phyloP scores from a whole-genome alignment of 495 filamentous ascomycete genomes.

The Xylaria castorea region DNA sequence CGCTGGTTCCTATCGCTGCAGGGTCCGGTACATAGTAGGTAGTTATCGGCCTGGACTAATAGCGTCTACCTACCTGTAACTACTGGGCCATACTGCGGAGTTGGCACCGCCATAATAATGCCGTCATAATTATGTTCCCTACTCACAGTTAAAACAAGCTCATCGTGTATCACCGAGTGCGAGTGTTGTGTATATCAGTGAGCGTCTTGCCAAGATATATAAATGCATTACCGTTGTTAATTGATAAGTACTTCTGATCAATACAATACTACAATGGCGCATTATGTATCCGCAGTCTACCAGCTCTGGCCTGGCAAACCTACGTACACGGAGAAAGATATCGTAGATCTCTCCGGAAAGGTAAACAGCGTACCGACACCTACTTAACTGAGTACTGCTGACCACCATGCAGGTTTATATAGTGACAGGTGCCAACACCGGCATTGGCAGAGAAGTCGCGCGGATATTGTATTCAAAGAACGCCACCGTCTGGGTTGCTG shows the following conservation, averaged over 20 bases:
- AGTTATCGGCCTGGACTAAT: too few species aligned
- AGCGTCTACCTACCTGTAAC: too few species aligned
- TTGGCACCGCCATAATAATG: not conserved
- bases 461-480: slow-evolving; percentile 53
- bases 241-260: not conserved
- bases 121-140: not conserved
- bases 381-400: not conserved
- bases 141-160: not conserved
- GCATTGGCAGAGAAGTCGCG: slow-evolving; percentile 56
- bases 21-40: not conserved
- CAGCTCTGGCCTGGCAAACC: slow-evolving; percentile 36
- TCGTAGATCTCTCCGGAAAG: slow-evolving; percentile 35
- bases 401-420: slow-evolving; percentile 43
- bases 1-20: not conserved
- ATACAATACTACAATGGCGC: slow-evolving; percentile 12
- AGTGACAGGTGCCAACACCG: slow-evolving; percentile 59
- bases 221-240: not conserved
- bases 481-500: slow-evolving; percentile 60
- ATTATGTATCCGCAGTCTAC: slow-evolving; percentile 26
- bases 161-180: not conserved
- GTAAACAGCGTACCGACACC: not conserved
- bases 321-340: slow-evolving; percentile 42
- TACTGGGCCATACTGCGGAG: not conserved
- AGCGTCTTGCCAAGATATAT: not conserved
- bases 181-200: not conserved